These are phyloP conservation scores for Aspergillus brasiliensis DNA, from an alignment of 2,329 filamentous ascomycete genomes.

Conservation along the genomic window DNA sequence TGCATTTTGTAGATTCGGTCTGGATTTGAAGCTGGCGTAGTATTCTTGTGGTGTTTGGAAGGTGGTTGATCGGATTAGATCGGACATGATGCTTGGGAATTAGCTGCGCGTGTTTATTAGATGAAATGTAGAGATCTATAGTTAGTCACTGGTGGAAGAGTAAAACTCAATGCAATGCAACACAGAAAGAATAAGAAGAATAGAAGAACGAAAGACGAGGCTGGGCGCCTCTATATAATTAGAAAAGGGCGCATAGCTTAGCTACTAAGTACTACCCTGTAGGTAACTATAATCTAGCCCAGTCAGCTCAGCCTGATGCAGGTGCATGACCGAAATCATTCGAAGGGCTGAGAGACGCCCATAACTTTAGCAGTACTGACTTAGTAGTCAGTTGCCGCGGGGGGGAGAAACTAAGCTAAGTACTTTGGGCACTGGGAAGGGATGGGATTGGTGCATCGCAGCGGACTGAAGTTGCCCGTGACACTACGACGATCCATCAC, in stretches of 20 bases:
- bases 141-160: too few relatives aligned
- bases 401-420: background rate
- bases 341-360: background rate
- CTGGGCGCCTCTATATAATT: background rate
- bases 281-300: background rate
- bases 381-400: background rate
- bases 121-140: too few relatives aligned
- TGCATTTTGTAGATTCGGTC: conserved; percentile 23
- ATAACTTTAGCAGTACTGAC: too few relatives aligned
- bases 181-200: background rate
- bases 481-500: background rate
- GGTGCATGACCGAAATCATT: background rate
- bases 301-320: background rate
- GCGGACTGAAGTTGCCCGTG: background rate
- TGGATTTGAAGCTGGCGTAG: conserved; percentile 31
- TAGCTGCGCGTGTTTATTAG: too few relatives aligned
- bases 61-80: conserved; percentile 8
- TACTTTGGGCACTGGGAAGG: background rate
- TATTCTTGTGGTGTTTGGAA: conserved; percentile 31
- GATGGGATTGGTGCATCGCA: background rate
- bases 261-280: too few relatives aligned
- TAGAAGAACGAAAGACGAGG: background rate
- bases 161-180: background rate
- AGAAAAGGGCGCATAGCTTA: background rate
- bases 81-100: conserved; percentile 16